Evolutionary conservation across 116 monocot species (phyloP), one percentile per base, ranked within the genome.

Genomic region (Iris pallida): DNA sequence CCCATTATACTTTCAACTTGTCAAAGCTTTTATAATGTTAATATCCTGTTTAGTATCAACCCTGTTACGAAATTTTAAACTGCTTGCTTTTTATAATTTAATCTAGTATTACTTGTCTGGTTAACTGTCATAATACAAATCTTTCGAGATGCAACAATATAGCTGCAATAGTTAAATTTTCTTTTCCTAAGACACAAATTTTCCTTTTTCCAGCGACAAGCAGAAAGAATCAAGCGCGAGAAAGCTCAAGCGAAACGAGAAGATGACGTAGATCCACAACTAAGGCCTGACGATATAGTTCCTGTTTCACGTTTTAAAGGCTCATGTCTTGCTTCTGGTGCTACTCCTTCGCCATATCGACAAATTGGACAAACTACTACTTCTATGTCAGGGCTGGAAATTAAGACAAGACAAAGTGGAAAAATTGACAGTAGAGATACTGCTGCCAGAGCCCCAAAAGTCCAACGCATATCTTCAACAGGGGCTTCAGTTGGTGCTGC

Each of bases 211-310:
- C 79, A 97, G 97, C 86, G 97, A 42, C 97, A 97, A 82, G 75
- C 92, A 18, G 92, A 97, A 53, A 92, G 97, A 79, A 85, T 83
- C 55, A 92, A 83, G 75, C 86, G 97, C n/a, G 89, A 85, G 40
- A 97, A 92, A 73, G 81, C 74, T 12, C 92, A 97, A 59, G 79
- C 85, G 76, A 89, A 71, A 70, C 71, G 92, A 69, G 83, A 92
- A 53, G 92, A 97, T 83, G 92, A 97, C 65, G 61, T 83, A 66
- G 87, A 97, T 66, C 97, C 97, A 18, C 75, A 78, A 16, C 57
- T 92, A 54, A 81, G 79, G 19, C 81, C 82, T 54, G 87, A 92
- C 13, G 57, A 72, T 55, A 76, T 92, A 53, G 97, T 97, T 13
- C 83, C 90, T 57, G 81, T 97, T 74, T 64, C 78, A 58, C 87